Base-by-base conservation (phyloP, 148 eudicot species). In the Beta vulgaris region DNA sequence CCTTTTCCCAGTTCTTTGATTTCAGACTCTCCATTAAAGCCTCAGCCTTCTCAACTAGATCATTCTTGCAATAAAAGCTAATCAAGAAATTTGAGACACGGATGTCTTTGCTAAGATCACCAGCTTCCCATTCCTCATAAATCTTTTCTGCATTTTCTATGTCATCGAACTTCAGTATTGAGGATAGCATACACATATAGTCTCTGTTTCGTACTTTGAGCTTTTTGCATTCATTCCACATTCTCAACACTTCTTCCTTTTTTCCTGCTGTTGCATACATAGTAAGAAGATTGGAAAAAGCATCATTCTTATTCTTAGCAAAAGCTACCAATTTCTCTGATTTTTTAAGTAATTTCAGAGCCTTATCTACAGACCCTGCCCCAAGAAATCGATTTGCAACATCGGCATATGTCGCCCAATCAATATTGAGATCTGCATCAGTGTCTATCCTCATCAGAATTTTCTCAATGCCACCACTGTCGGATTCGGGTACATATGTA, bases 31-130 rank as follows among this genome's bases (percentile, higher is more conserved):
- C 61, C 37, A 84, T 53, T 57, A 87, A 68, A 49, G 62, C 77
- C 69, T 87, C 82, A 2, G 87, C 90, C 79, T 87, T 82, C 58
- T 78, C 83, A 82, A 85, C 59, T 62, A 61, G 77, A 72, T 76
- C 87, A 62, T 72, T 83, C 58, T 71, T 68, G 71, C 86, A 78
- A 59, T 84, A 87, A 42, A 59, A 66, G 40, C 77, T 62, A 21
- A 87, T 48, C 73, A 87, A 76, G 32, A 70, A 58, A 31, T 87
- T 82, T 7, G 86, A 82, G 34, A 85, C 60, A 21, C 73, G 74
- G 48, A 85, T 73, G 72, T 85, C 84, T 54, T 73, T 75, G 68
- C 14, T 23, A 35, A 78, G 73, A 49, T 77, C 60, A 49, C 79
- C 73, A 25, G 69, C 71, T 72, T 84, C 86, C 90, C 87, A 87